Base-by-base conservation (phyloP, 192 early-diverging fungal species). In the Coemansia sp. region DNA sequence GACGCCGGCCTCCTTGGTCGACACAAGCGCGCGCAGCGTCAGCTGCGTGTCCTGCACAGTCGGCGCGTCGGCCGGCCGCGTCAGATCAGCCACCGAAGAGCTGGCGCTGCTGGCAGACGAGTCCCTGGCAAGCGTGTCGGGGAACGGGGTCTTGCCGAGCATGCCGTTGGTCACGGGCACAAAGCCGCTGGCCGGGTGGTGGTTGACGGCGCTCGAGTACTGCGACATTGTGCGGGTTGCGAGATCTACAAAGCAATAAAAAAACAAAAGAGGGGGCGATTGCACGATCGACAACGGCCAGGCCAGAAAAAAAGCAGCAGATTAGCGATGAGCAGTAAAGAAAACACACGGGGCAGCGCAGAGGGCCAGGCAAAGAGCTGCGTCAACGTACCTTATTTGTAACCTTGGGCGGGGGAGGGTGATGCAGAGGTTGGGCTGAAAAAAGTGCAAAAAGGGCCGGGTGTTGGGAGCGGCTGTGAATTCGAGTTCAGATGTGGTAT, bases 1-100 rank as follows among this genome's bases (percentile, higher is more conserved):
- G n/a, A 94, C 89, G 70, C 92, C 92, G 16, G 92, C 92, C 74
- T 98, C 96, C 72, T 95, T 95, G 72, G 94, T 92, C 29, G 94
- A 89, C 30, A 98, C 91, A 5, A 98, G 80, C 17, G 94, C 92
- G 66, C 95, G 90, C 76, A 98, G 86, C 29, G 91, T 89, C 32
- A 95, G 73, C 67, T 82, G 85, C 52, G 81, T 72, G 63, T 89
- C 88, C 64, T 77, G 72, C 55, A 75, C 58, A 16, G 72, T 72
- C n/a, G 78, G 78, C 2, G 60, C 66, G 55, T 66, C 65, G 66
- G 20, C 62, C 0, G 48, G 29, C 61, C 61, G 71, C 65, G 66
- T 40, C 72, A 68, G 59, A 51, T 75, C 72, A 34, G 63, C 66
- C 12, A 57, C 54, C 28, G 72, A 75, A 40, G 76, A 65, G 55